Evolutionary conservation across 495 filamentous ascomycete species (phyloP), one percentile per base, ranked within the genome.

Genomic region (Massariosphaeria phaeospora): DNA sequence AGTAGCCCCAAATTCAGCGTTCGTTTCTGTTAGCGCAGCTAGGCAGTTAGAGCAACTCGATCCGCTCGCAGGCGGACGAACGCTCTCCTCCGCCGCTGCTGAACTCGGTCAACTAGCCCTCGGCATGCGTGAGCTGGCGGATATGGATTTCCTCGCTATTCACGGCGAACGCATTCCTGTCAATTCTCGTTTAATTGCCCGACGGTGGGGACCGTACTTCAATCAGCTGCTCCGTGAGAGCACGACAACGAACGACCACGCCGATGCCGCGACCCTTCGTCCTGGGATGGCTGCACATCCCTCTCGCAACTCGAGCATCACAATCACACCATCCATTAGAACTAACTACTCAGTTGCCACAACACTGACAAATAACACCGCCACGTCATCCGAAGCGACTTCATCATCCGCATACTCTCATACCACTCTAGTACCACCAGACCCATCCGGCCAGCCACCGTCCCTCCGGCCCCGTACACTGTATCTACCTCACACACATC

Each of bases 141-240:
- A 98, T 56, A 97, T 98, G 93, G 93, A 97, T 64, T 83, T 98
- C 33, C 73, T 97, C 21, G 89, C 90, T 27, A 81, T 96, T 29
- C 84, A 84, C 3, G 91, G 91, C 25, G 93, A 97, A 66, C 80
- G 89, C 2, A 87, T 97, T 54, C 88, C 94, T 0, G 88, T 96
- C 49, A 97, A 95, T 69, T 96, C 91, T 12, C 80, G 89, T 34
- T 77, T 98, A 11, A 75, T 96, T 1, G 84, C 88, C 15, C 79
- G 88, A 24, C 76, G 93, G 55, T 98, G 93, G 93, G 93, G 93
- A 0, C 88, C 88, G 2, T 97, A 91, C 63, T 97, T 98, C 66
- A 85, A 91, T 36, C 89, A 94, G 55, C 77, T 96, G 2, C 77
- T 97, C 6, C 81, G 83, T 21, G 88, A 95, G 68, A 86, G 85